Evolutionary conservation across 2,329 filamentous ascomycete genomes (phyloP), one percentile per base, ranked within the genome.

Genomic region (Hymenotorrendiella dingleyae): DNA sequence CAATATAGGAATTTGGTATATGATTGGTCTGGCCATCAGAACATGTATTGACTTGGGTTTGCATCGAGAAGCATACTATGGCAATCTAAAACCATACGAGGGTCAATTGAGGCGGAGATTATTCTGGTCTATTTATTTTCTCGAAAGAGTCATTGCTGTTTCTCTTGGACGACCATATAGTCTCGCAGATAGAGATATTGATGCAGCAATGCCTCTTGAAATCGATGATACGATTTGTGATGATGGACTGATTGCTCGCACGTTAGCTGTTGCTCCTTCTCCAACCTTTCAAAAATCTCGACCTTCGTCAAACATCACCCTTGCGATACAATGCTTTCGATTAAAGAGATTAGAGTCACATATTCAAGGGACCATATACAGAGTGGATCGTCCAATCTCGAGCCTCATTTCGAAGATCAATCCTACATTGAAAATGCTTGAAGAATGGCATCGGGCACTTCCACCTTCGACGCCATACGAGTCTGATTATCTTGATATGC

Each of bases 1-100:
- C 0, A 70, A 69, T 23, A 68, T 70, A 44, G 71, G 70, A 7
- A 64, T 74, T 36, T 75, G 71, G 71, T 74, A 74, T 51, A 71
- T 74, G 65, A 70, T 73, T 30, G 71, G 72, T 10, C 62, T 74
- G 14, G 71, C 71, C 2, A 74, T 74, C 68, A 66, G 71, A 29
- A 74, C 69, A 6, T 69, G 68, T 40, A 71, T 74, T 36, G 72
- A 74, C 43, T 61, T 75, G 3, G 72, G 71, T 4, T 60, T 74
- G 21, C 72, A 75, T 46, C 62, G 69, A 34, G 69, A 67, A 42
- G 66, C 67, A 29, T 66, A 69, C 43, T 68, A 72, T 45, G 56
- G 54, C 21, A 62, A 62, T 37, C 50, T 69, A 22, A 60, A 68
- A 34, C 62, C 61, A 17, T 67, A 67, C 34, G 64, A 65, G 17